Conservation (phyloP, 2,329 filamentous ascomycete species). For the Colletotrichum agaves region DNA sequence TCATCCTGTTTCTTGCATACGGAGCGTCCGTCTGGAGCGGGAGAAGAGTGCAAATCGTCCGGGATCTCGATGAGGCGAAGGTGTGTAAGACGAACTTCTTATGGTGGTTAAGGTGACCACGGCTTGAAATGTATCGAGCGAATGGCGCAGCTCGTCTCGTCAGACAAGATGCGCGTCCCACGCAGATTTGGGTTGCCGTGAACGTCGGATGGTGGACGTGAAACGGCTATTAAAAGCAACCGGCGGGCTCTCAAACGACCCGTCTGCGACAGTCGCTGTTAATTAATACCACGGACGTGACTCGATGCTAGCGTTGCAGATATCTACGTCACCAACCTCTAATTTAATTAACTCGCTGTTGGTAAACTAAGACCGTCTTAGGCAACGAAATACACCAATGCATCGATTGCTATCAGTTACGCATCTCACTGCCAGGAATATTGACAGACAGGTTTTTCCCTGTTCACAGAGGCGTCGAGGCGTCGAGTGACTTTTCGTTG, state of each 20-base stretch:
- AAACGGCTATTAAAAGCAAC: constrained; percentile 37
- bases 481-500: too few relatives aligned
- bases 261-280: constrained; percentile 27
- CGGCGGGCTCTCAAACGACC: constrained; percentile 20
- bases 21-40: neutral
- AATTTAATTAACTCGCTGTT: neutral
- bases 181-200: neutral
- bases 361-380: constrained; percentile 2
- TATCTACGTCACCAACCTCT: constrained; percentile 25
- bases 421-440: too few relatives aligned
- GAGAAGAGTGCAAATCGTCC: neutral
- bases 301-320: constrained; percentile 34
- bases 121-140: constrained; percentile 9
- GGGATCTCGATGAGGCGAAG: neutral
- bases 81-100: neutral
- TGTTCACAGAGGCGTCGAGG: too few relatives aligned
- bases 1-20: neutral
- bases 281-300: constrained; percentile 17
- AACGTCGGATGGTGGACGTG: constrained; percentile 25
- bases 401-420: neutral
- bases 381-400: neutral
- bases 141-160: constrained; percentile 30
- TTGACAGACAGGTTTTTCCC: too few relatives aligned
- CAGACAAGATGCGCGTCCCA: constrained; percentile 26
- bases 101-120: neutral